phyloP scores from a whole-genome alignment of 2,329 filamentous ascomycete genomes.

The Colletotrichum salicis region DNA sequence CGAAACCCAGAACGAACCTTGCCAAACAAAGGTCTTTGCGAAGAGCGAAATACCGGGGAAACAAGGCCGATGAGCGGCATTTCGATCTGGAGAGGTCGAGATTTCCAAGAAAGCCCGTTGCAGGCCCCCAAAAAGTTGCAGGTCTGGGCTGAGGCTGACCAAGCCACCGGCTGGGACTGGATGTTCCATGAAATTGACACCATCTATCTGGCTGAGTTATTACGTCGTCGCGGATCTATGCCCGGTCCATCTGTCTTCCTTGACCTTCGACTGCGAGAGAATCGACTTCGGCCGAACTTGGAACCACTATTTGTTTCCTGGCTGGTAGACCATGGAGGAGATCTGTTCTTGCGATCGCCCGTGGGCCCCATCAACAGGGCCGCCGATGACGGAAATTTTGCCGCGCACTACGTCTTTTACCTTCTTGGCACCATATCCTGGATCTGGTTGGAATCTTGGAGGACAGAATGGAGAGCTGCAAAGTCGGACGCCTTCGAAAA shows the following conservation, averaged over 20 bases:
- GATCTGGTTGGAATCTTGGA: neutral
- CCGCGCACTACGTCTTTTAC: neutral
- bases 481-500: neutral
- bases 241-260: neutral
- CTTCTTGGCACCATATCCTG: no score
- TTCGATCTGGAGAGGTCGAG: no score
- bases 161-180: neutral
- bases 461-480: neutral
- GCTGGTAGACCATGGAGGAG: neutral
- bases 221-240: neutral
- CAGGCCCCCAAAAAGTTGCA: accelerated
- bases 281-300: no score
- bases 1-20: accelerated
- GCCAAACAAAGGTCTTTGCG: accelerated
- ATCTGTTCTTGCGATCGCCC: neutral
- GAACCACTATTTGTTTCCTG: neutral
- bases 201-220: neutral
- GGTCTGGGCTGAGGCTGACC: no score
- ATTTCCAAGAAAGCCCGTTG: accelerated
- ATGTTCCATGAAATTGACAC: neutral
- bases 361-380: neutral
- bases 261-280: no score
- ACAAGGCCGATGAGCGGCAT: no score
- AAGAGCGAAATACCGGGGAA: neutral
- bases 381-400: neutral